Percentiles rank a stretch among this genome's conserved stretches.
These are phyloP conservation scores for Cardiosporidium cionae DNA, from an alignment of 169 alveolate genomes.

Conservation along the genomic window DNA sequence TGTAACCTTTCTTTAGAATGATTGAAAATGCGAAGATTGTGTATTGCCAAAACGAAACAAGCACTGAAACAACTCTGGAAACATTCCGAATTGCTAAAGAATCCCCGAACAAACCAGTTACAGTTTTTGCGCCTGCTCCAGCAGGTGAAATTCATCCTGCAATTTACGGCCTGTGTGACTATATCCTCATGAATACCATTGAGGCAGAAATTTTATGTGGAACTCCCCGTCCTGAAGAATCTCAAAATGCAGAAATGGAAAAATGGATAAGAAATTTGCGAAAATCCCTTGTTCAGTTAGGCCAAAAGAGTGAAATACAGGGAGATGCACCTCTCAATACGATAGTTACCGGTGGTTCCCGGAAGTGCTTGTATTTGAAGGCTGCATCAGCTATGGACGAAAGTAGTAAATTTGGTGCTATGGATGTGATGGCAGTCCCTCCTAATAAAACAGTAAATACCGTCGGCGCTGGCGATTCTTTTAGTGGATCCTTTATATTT, in stretches of 20 bases:
- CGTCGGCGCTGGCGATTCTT: slow-evolving; percentile 43
- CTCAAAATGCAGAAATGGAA: neutral
- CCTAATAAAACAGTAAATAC: slow-evolving; percentile 20
- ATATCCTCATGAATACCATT: slow-evolving; percentile 13
- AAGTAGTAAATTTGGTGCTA: neutral
- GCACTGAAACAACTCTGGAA: slow-evolving; percentile 12
- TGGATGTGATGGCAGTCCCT: slow-evolving; percentile 9
- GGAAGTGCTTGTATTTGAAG: neutral
- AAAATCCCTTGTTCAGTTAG: neutral
- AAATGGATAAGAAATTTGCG: neutral
- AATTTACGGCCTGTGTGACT: slow-evolving; percentile 23
- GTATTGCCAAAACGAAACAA: slow-evolving; percentile 27
- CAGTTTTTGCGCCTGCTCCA: slow-evolving; percentile 39
- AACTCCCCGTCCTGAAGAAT: neutral
- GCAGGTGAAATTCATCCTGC: slow-evolving; percentile 18
- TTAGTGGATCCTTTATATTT: slow-evolving; percentile 29
- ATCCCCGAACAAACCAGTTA: slow-evolving; percentile 6
- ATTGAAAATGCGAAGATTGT: slow-evolving; percentile 16
- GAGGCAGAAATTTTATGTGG: slow-evolving; percentile 20
- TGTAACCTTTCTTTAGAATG: no score
- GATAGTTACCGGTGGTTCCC: neutral
- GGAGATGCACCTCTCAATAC: no score
- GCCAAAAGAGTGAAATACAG: no score
- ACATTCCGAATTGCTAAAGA: slow-evolving; percentile 22
- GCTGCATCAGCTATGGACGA: neutral